Conservation (phyloP, 768 basidiomycete genomes). For the Gautieria morchelliformis region DNA sequence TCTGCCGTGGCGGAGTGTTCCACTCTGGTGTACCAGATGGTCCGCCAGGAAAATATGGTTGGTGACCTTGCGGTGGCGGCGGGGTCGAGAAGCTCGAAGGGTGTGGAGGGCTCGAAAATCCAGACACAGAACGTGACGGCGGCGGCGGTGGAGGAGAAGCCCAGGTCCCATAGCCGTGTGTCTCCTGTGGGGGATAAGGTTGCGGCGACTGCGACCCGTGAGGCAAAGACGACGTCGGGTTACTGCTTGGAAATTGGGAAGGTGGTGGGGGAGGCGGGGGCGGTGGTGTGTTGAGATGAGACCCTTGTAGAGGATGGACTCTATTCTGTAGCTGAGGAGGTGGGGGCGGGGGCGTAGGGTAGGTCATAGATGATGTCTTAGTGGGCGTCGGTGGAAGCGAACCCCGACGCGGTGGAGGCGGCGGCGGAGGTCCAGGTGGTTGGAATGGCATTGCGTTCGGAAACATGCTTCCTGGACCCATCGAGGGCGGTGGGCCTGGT, state of each 20-base stretch:
- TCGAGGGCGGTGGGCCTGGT: slow-evolving; percentile 14
- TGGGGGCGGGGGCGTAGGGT: neutral
- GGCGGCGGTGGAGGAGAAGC: slow-evolving; percentile 24
- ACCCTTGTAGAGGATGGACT: slow-evolving; percentile 4
- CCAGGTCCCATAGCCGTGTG: slow-evolving; percentile 19
- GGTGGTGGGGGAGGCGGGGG: slow-evolving; percentile 6
- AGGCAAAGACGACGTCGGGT: slow-evolving; percentile 16
- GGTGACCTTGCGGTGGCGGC: neutral
- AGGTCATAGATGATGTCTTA: neutral
- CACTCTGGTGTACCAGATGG: neutral
- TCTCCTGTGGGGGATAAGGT: slow-evolving; percentile 15
- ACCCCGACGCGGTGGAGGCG: slow-evolving; percentile 6
- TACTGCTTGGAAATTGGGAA: slow-evolving; percentile 23
- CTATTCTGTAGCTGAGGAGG: neutral
- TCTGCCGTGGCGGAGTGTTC: neutral
- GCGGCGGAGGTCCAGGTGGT: slow-evolving; percentile 2
- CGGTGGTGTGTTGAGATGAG: neutral
- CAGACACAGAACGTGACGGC: neutral
- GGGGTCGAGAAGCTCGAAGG: neutral
- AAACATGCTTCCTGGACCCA: slow-evolving; percentile 8
- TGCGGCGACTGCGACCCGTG: slow-evolving; percentile 23
- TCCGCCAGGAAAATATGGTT: neutral
- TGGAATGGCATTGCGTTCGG: slow-evolving; percentile 13
- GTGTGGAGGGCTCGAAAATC: neutral
- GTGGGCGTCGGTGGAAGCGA: slow-evolving; percentile 9